A percentile compares a stretch with the other conserved stretches of the same genome.
These are phyloP conservation scores for Coemansia sp. DNA, from an alignment of 192 early-diverging fungal genomes.

Conservation along the genomic window DNA sequence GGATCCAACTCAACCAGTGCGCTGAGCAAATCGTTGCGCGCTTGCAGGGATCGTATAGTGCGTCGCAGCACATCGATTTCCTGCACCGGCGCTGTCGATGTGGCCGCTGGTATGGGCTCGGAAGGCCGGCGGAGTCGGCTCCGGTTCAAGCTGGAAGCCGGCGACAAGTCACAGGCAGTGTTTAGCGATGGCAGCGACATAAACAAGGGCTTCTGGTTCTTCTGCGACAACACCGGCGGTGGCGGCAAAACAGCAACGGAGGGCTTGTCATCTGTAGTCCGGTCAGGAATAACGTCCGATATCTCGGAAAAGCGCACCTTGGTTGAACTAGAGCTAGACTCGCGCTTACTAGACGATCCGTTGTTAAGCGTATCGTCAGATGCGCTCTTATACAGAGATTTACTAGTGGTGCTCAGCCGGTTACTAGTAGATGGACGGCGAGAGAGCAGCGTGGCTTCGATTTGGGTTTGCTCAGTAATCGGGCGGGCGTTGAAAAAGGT, in stretches of 20 bases:
- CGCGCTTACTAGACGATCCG: constrained; percentile 3
- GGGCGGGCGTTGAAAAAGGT: constrained; percentile 46
- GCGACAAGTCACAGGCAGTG: neutral
- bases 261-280: neutral
- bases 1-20: constrained; percentile 32
- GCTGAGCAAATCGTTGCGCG: constrained; percentile 44
- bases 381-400: constrained; percentile 21
- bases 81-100: constrained; percentile 3
- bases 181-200: constrained; percentile 14
- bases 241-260: no score
- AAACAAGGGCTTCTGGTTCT: neutral
- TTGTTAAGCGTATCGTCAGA: constrained; percentile 39
- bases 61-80: constrained; percentile 33
- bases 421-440: constrained; percentile 6
- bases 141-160: neutral
- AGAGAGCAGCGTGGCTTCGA: constrained; percentile 16
- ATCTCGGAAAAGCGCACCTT: constrained; percentile 18
- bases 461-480: constrained; percentile 20
- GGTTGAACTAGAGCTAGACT: constrained; percentile 1
- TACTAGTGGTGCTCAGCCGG: neutral
- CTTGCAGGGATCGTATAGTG: constrained; percentile 30
- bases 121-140: constrained; percentile 20
- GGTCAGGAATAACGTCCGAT: constrained; percentile 16
- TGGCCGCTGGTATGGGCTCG: constrained; percentile 10
- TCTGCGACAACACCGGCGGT: neutral